Conservation (phyloP, 148 eudicot species). For the Amaranthus cruentus region DNA sequence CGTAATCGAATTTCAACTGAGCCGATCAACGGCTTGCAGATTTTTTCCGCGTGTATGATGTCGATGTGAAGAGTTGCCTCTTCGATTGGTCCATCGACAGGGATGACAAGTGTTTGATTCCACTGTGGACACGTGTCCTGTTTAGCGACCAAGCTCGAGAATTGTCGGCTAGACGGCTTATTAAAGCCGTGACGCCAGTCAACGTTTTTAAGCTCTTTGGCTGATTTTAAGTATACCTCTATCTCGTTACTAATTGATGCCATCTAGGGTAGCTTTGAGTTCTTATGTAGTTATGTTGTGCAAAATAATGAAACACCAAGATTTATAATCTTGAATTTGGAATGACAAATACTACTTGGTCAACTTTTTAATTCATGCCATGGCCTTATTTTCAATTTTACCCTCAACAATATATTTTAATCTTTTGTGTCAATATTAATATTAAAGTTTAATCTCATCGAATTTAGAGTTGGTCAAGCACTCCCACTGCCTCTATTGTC, state of each 20-base stretch:
- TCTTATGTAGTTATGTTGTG: not conserved
- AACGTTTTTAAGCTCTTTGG: constrained; percentile 76
- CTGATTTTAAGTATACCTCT: constrained; percentile 52
- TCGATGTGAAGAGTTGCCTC: constrained; percentile 62
- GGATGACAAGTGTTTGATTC: constrained; percentile 55
- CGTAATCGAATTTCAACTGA: constrained; percentile 46
- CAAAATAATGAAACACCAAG: too few relatives aligned
- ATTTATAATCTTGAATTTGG: too few relatives aligned
- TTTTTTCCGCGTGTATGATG: constrained; percentile 64
- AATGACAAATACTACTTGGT: too few relatives aligned
- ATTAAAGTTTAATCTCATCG: too few relatives aligned
- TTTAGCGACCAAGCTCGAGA: constrained; percentile 51
- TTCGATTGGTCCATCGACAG: constrained; percentile 52
- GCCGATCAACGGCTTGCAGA: constrained; percentile 73
- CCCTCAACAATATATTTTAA: too few relatives aligned
- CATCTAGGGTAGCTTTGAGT: constrained; percentile 26
- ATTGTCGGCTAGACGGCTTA: constrained; percentile 52
- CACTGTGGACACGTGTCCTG: constrained; percentile 62
- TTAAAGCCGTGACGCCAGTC: constrained; percentile 80
- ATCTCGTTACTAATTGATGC: constrained; percentile 51
- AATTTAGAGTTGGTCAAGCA: too few relatives aligned
- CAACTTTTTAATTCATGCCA: too few relatives aligned
- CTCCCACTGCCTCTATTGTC: too few relatives aligned
- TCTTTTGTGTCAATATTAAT: too few relatives aligned
- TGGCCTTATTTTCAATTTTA: too few relatives aligned